Base-by-base conservation (phyloP, 192 early-diverging fungal genomes). In the Backusella macrospora region DNA sequence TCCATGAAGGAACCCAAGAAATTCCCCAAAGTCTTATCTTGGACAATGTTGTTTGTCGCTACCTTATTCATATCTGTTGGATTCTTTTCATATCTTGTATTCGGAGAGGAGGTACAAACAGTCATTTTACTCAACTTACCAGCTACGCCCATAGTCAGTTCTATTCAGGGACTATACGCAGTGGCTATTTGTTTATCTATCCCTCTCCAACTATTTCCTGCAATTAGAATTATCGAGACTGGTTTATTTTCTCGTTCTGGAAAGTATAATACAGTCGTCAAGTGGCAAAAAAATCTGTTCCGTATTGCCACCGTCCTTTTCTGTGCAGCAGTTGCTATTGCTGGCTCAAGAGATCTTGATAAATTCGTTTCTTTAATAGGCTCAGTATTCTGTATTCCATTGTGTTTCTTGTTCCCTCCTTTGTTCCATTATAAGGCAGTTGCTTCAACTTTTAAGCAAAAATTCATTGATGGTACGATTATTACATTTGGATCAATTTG, bases 261-360 rank as follows among this genome's bases (percentile, higher is more conserved):
- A 37, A 91, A 90, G 62, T 79, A 78, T 29, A 83, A 81, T 34
- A 73, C 69, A 5, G 26, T 80, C 5, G 84, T 92, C 64, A 94
- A 94, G 79, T 92, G 90, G 90, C 85, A 86, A 66, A 94, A 94
- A 85, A 94, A 94, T 71, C 69, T 79, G 21, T 82, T 88, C 67
- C 81, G 92, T 1, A 80, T 84, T 23, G 52, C 79, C 0, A 76
- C 91, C 55, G 86, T 91, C 16, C 76, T 78, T 38, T 18, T 81
- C 47, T 85, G 91, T 44, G 91, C 85, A 14, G 45, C 79, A 21
- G 73, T 91, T 9, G 88, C 90, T 0, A 90, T 89, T 80, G 73
- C 77, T 15, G 90, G 90, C 7, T 80, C 83, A 4, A 81, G 82
- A 21, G 80, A 86, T 71, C 80, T 94, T 37, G 91, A 94, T 79